Evolutionary conservation across 2,329 filamentous ascomycete species (phyloP).

Genomic region (Apiospora saccharicola): DNA sequence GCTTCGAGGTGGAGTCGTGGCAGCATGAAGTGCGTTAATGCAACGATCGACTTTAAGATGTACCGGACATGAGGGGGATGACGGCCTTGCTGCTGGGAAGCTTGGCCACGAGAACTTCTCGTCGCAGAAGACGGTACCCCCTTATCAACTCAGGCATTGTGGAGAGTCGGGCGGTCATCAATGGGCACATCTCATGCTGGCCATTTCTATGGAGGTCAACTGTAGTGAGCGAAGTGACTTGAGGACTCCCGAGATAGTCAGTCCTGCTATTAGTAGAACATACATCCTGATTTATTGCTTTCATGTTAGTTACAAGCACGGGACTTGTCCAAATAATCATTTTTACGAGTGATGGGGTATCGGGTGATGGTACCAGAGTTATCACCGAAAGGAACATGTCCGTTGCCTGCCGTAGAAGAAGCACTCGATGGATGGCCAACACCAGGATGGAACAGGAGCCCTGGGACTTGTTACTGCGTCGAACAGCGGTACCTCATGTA

Average conservation of each 20-base stretch:
- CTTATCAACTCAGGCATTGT: too few species aligned
- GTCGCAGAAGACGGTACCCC: background rate
- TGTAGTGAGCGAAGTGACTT: background rate
- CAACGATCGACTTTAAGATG: background rate
- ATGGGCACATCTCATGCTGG: background rate
- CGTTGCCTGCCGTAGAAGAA: background rate
- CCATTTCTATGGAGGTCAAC: background rate
- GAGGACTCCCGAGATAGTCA: background rate
- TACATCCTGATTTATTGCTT: background rate
- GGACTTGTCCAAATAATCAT: background rate
- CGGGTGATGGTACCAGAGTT: background rate
- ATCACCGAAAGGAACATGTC: background rate
- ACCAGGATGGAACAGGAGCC: background rate
- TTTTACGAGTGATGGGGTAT: background rate
- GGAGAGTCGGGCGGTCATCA: background rate
- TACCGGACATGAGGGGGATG: background rate
- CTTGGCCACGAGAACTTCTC: background rate
- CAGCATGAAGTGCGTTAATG: background rate
- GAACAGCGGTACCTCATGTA: background rate
- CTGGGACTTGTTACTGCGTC: background rate
- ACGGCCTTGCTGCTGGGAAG: background rate
- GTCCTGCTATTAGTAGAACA: background rate
- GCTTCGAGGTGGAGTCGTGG: background rate
- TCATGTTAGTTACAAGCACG: background rate
- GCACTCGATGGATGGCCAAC: background rate